A percentile compares a stretch with the other conserved stretches of the same genome.
phyloP scores from a whole-genome alignment of 495 filamentous ascomycete genomes.

The Tuber brumale region DNA sequence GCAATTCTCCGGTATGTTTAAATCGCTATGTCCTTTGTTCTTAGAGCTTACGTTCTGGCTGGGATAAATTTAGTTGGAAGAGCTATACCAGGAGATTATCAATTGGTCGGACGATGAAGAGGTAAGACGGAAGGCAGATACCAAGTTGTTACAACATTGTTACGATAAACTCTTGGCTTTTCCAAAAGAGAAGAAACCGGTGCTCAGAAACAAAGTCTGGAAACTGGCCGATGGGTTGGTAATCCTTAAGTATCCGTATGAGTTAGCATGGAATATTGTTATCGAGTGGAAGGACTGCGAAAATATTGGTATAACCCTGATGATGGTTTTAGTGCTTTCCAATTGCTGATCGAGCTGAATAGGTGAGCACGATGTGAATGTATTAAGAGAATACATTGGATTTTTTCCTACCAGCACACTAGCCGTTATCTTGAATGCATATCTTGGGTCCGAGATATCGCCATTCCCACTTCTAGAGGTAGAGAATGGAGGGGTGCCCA shows the following conservation, averaged over 20 bases:
- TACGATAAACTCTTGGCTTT: slow-evolving; percentile 67
- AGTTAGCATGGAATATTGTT: slow-evolving; percentile 80
- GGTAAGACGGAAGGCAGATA: slow-evolving; percentile 73
- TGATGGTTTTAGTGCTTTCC: background rate
- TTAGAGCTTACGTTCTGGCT: background rate
- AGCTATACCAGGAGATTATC: slow-evolving; percentile 71
- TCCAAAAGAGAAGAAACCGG: slow-evolving; percentile 56
- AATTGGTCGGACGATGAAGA: slow-evolving; percentile 88
- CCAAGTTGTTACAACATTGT: slow-evolving; percentile 75
- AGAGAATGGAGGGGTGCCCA: slow-evolving; percentile 42
- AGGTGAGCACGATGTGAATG: slow-evolving; percentile 62
- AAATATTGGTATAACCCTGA: slow-evolving; percentile 37
- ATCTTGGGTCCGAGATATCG: slow-evolving; percentile 73
- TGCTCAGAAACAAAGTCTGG: slow-evolving; percentile 62
- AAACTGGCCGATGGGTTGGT: slow-evolving; percentile 83
- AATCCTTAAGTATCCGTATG: slow-evolving; percentile 87
- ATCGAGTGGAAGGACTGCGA: slow-evolving; percentile 84
- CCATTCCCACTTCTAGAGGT: slow-evolving; percentile 58
- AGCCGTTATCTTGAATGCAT: slow-evolving; percentile 70
- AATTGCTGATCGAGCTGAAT: slow-evolving; percentile 42
- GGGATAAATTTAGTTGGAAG: slow-evolving; percentile 56
- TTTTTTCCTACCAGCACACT: slow-evolving; percentile 83
- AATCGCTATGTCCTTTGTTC: background rate
- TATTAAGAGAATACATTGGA: slow-evolving; percentile 69
- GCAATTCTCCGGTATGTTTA: slow-evolving; percentile 38